phyloP scores from a whole-genome alignment of 768 basidiomycete species.

The Suillus clintonianus region DNA sequence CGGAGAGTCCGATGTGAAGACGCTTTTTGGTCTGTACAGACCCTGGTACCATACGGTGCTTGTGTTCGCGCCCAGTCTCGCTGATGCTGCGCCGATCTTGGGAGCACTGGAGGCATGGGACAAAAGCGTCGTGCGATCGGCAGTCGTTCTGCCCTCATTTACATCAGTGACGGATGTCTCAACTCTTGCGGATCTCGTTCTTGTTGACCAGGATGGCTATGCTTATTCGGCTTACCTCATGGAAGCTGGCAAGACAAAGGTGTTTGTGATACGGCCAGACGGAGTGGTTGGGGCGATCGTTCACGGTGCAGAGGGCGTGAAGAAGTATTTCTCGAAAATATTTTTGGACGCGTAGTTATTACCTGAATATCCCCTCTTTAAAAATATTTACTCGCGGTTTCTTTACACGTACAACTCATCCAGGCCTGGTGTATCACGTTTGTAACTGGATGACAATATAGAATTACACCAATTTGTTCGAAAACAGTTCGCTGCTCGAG shows the following conservation, averaged over 20 bases:
- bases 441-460: too few relatives aligned
- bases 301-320: conserved; percentile 4
- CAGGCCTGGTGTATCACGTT: too few relatives aligned
- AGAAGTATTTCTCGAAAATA: conserved; percentile 19
- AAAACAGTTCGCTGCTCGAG: too few relatives aligned
- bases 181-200: conserved; percentile 25
- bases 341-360: not conserved
- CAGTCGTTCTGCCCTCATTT: not conserved
- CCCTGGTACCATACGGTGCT: conserved; percentile 17
- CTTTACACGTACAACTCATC: too few relatives aligned
- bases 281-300: conserved; percentile 43
- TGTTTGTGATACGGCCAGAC: conserved; percentile 41
- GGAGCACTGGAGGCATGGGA: not conserved
- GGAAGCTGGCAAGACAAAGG: conserved; percentile 28
- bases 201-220: conserved; percentile 36
- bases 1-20: conserved; percentile 8
- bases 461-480: too few relatives aligned
- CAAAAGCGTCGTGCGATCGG: not conserved
- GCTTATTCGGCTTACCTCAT: conserved; percentile 39
- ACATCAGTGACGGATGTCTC: not conserved
- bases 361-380: too few relatives aligned
- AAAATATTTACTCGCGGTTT: too few relatives aligned
- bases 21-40: conserved; percentile 31
- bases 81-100: conserved; percentile 6
- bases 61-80: conserved; percentile 3